These are phyloP conservation scores for Cucumis melo DNA, from an alignment of 306 rosid species.

Conservation along the genomic window DNA sequence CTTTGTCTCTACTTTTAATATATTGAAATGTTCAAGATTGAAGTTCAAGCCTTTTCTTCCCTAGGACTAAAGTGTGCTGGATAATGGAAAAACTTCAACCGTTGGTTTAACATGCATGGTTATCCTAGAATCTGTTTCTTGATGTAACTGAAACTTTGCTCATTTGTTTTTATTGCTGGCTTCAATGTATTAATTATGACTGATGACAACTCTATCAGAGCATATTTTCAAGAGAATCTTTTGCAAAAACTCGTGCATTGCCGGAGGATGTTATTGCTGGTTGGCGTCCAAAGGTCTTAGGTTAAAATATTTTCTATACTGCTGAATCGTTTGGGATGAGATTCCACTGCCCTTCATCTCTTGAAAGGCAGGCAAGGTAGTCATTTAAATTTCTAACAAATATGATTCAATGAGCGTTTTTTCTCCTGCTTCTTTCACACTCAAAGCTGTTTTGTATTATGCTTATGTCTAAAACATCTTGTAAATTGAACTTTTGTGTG, in stretches of 20 bases:
- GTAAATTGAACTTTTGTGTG: not conserved
- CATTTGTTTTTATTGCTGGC: not conserved
- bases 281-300: constrained; percentile 90
- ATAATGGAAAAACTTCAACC: not conserved
- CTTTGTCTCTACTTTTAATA: no score
- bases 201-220: constrained; percentile 30
- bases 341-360: not conserved
- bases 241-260: constrained; percentile 54
- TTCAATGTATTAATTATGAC: not conserved
- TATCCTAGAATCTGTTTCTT: not conserved
- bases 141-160: not conserved
- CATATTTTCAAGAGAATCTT: constrained; percentile 67
- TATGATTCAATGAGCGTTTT: not conserved
- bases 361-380: not conserved
- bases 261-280: constrained; percentile 80
- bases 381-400: not conserved
- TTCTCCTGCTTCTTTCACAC: not conserved
- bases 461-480: not conserved
- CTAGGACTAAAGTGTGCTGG: not conserved
- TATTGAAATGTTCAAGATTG: not conserved
- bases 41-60: not conserved
- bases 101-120: not conserved
- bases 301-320: constrained; percentile 16
- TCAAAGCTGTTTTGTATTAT: not conserved
- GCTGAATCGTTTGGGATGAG: not conserved